Evolutionary conservation across 331 rosid genomes (phyloP), one percentile per base, ranked within the genome.

Genomic region (Malus hybrid): DNA sequence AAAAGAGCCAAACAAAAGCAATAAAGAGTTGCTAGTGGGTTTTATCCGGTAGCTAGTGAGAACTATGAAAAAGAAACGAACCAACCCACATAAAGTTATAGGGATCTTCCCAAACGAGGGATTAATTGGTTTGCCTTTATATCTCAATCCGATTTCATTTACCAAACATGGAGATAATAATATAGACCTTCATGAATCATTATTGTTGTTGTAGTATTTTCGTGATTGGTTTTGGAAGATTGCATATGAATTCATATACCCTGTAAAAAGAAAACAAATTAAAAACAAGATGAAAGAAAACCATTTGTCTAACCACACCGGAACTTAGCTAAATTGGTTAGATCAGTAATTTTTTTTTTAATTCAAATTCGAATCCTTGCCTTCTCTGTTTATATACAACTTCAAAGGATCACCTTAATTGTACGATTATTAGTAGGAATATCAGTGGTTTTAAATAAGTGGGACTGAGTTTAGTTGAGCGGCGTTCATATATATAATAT

Each of bases 1-100:
- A 64, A 84, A 81, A 73, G 76, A 57, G 79, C 79, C 85, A 84
- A 86, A 76, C 76, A 55, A 85, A 80, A 81, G 85, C 88, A 74
- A 83, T 69, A 63, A 86, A 81, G 76, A 86, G 33, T 33, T 48
- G 8, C 73, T 50, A 76, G 79, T 80, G 80, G 82, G 76, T 57
- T 75, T 77, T 78, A 44, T 81, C 60, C 52, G 46, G 67, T 76
- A 76, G 39, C 77, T 6, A 65, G 32, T 65, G 78, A 63, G 27
- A 34, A 44, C n/a, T 9, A 29, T 63, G 8, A 52, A 52, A 36
- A 65, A 4, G 34, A 77, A 12, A 66, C 67, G 20, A 67, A 77
- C 79, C 81, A 80, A 80, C 57, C 67, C 78, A 55, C 73, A 73
- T 68, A 80, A 83, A 76, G 81, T 42, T 39, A 46, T 8, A 67